Evolutionary conservation across 371 early-diverging fungal genomes (phyloP).

Genomic region (Zancudomyces culisetae): DNA sequence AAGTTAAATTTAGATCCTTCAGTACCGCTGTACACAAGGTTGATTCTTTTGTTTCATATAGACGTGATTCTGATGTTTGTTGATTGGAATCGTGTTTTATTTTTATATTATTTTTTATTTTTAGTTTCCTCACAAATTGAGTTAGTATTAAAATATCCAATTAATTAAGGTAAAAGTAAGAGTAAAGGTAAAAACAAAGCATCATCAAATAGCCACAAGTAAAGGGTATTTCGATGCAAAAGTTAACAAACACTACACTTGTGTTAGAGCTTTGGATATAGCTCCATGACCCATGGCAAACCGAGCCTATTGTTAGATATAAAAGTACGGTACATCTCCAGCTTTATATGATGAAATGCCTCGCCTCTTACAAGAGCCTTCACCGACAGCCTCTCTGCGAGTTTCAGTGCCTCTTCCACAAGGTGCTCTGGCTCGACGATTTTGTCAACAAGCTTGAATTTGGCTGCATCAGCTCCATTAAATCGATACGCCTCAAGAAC

Average conservation of each 20-base stretch:
- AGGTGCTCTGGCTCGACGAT: constrained; percentile 30
- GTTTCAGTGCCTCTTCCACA: constrained; percentile 23
- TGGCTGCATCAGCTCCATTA: constrained; percentile 37
- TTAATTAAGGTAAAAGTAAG: no score
- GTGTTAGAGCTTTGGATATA: no score
- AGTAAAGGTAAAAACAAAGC: no score
- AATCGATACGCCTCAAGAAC: constrained; percentile 46
- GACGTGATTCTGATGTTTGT: constrained; percentile 25
- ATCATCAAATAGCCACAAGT: no score
- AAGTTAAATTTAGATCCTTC: constrained; percentile 59
- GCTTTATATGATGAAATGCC: constrained; percentile 17
- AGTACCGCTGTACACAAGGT: constrained; percentile 64
- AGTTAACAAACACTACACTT: no score
- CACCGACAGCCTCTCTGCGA: constrained; percentile 24
- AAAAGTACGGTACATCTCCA: no score
- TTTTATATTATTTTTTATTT: neutral
- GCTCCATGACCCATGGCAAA: no score
- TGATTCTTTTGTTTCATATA: constrained; percentile 68
- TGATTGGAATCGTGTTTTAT: neutral
- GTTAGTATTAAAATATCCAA: no score
- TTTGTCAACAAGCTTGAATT: constrained; percentile 36
- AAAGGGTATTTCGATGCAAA: no score
- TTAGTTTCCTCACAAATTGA: no score
- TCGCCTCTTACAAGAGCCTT: constrained; percentile 11
- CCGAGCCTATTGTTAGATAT: no score